A percentile compares a stretch with the other conserved stretches of the same genome.
phyloP scores from a whole-genome alignment of 805 yeast species.

The Candida golubevii region DNA sequence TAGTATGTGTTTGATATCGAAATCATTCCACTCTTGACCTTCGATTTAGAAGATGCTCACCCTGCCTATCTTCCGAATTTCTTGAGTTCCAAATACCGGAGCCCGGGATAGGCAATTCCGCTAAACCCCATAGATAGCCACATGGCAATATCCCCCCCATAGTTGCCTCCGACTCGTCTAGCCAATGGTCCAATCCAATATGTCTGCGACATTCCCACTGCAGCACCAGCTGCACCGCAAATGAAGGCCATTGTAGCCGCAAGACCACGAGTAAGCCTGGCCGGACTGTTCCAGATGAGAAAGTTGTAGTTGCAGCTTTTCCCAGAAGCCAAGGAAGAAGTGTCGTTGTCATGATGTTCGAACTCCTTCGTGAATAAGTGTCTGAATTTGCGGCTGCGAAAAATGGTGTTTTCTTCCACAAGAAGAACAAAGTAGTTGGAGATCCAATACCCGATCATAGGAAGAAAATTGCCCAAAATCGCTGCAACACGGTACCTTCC shows the following conservation, averaged over 20 bases:
- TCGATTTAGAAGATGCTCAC: too few species aligned
- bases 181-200: conserved; percentile 20
- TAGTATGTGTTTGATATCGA: too few species aligned
- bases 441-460: conserved; percentile 18
- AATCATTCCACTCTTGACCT: too few species aligned
- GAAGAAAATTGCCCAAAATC: conserved; percentile 14
- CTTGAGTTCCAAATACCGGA: conserved; percentile 15
- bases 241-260: conserved; percentile 14
- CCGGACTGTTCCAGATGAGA: conserved; percentile 27
- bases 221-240: conserved; percentile 20
- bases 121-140: conserved; percentile 19
- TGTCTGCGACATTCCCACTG: conserved; percentile 21
- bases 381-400: conserved; percentile 3
- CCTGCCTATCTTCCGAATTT: conserved; percentile 16
- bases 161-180: conserved; percentile 10
- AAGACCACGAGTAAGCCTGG: conserved; percentile 19
- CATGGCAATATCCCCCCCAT: conserved; percentile 22
- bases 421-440: conserved; percentile 13
- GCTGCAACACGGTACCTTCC: conserved; percentile 13
- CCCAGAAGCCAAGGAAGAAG: conserved; percentile 1
- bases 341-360: conserved; percentile 3
- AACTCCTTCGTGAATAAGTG: conserved; percentile 10
- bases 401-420: conserved; percentile 14
- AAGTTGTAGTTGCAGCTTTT: conserved; percentile 23
- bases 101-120: conserved; percentile 14